Conservation (phyloP, 2,329 filamentous ascomycete genomes). For the Neonectria hederae region DNA sequence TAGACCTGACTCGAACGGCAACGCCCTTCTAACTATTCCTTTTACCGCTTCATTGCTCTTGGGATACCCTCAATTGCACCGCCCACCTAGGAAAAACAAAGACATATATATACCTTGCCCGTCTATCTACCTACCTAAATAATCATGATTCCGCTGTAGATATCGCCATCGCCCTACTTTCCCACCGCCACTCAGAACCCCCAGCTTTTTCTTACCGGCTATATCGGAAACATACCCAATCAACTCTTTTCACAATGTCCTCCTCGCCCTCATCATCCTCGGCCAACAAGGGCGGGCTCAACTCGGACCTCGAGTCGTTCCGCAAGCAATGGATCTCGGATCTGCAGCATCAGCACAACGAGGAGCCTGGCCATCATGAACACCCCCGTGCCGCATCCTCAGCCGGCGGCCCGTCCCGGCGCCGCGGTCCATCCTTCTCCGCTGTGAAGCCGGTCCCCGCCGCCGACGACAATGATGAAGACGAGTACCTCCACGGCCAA, state of each 20-base stretch:
- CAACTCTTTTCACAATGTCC: constrained; percentile 8
- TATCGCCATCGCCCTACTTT: constrained; percentile 1
- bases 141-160: constrained; percentile 36
- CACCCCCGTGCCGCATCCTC: constrained; percentile 34
- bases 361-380: constrained; percentile 24
- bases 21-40: background rate
- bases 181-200: background rate
- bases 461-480: constrained; percentile 46
- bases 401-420: constrained; percentile 18
- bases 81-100: constrained; percentile 3
- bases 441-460: background rate
- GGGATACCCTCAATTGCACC: background rate
- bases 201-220: constrained; percentile 12
- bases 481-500: constrained; percentile 47
- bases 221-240: constrained; percentile 30
- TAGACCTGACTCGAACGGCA: constrained; percentile 33
- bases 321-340: constrained; percentile 88
- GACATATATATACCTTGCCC: constrained; percentile 8
- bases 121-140: constrained; percentile 19
- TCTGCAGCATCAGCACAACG: constrained; percentile 60
- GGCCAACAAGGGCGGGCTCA: constrained; percentile 51
- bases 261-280: constrained; percentile 30
- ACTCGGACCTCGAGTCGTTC: constrained; percentile 85
- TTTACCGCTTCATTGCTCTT: background rate
- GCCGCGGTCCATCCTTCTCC: constrained; percentile 6